Evolutionary conservation across 2,329 filamentous ascomycete species (phyloP).

Genomic region (Pyrenophora graminea): DNA sequence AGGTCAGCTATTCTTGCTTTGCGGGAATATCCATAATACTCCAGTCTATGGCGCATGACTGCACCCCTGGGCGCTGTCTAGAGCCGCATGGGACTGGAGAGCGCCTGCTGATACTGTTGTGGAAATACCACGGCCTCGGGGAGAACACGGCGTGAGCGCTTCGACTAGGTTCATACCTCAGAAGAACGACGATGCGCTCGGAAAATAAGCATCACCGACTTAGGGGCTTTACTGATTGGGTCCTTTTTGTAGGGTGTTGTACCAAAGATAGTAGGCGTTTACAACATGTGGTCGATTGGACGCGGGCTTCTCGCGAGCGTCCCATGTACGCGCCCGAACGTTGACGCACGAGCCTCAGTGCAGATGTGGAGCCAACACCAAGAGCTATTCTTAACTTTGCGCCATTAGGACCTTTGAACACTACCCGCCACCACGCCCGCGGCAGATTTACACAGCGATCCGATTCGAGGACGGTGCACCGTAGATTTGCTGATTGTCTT

Average conservation of each 20-base stretch:
- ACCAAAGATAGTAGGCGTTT: constrained; percentile 30
- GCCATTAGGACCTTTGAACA: constrained; percentile 2
- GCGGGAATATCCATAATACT: constrained; percentile 19
- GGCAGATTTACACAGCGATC: background rate
- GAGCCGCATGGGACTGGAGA: constrained; percentile 27
- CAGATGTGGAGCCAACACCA: constrained; percentile 12
- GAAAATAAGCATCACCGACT: constrained; percentile 17
- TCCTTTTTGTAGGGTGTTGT: constrained; percentile 14
- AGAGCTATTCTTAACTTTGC: constrained; percentile 23
- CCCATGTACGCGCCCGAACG: constrained; percentile 15
- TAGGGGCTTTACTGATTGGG: constrained; percentile 27
- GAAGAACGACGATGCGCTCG: constrained; percentile 31
- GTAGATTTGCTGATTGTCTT: background rate
- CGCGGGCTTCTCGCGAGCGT: constrained; percentile 4
- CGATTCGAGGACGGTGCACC: background rate
- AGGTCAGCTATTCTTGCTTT: constrained; percentile 35
- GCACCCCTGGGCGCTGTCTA: constrained; percentile 26
- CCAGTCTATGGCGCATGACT: constrained; percentile 24
- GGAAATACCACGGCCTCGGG: constrained; percentile 20
- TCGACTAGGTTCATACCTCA: constrained; percentile 20
- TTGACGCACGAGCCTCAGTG: constrained; percentile 10
- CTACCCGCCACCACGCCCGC: constrained; percentile 9
- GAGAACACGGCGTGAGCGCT: constrained; percentile 35
- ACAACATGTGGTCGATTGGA: constrained; percentile 26
- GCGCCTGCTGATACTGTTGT: constrained; percentile 40